Base-by-base conservation (phyloP, 139 green algal genomes). In the Chlorokybus atmophyticus region DNA sequence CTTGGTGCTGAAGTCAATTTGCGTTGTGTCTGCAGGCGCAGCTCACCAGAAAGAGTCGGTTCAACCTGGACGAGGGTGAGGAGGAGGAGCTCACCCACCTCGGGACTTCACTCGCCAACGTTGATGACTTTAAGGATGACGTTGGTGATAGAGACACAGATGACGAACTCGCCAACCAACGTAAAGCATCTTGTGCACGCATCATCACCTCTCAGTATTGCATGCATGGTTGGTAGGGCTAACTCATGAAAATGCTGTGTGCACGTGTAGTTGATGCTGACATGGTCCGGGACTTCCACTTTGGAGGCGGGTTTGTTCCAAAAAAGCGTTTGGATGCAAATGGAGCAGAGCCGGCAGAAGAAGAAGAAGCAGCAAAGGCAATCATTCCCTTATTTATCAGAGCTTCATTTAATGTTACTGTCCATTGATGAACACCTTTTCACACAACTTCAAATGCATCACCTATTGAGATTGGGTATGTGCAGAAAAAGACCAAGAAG, bases 251-350 rank as follows among this genome's bases (percentile, higher is more conserved):
- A n/a, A n/a, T n/a, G n/a, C n/a, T n/a, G n/a, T n/a, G n/a, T n/a
- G n/a, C n/a, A n/a, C n/a, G n/a, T n/a, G n/a, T n/a, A n/a, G n/a
- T n/a, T n/a, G n/a, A n/a, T n/a, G n/a, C n/a, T n/a, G n/a, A n/a
- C n/a, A n/a, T n/a, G n/a, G n/a, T n/a, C n/a, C n/a, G n/a, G n/a
- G n/a, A n/a, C n/a, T n/a, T n/a, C n/a, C 74, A 87, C 60, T 92
- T 92, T 75, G 82, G 81, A 0, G 83, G 83, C 4, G 83, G 79
- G 0, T 60, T 53, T 10, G 50, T 64, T 8, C 41, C 39, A 24
- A 62, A 64, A 24, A 53, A 21, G 28, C 4, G 40, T 40, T 4
- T 35, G 23, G 29, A 56, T 47, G 52, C 53, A 57, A 17, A 68
- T 47, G 27, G 44, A 68, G n/a, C n/a, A n/a, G n/a, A 31, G 39